Percentiles rank a stretch among this genome's conserved stretches.
phyloP scores from a whole-genome alignment of 1,139 yeast species.

The Taphrina flavorubra region DNA sequence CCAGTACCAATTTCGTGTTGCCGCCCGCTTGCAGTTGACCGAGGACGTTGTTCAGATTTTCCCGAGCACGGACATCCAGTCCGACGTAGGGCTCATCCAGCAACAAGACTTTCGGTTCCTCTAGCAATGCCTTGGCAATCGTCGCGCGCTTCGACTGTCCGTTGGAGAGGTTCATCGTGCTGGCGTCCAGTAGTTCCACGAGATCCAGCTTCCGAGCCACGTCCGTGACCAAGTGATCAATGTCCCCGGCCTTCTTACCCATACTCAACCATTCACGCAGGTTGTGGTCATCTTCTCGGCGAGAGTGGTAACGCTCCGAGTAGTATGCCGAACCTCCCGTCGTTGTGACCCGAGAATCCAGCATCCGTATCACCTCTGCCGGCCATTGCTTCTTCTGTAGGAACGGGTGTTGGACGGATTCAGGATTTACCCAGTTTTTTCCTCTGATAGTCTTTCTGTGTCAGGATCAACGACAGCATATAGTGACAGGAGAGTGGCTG shows the following conservation, averaged over 20 bases:
- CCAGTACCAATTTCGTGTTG: conserved; percentile 63
- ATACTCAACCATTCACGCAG: conserved; percentile 63
- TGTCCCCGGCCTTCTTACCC: not conserved
- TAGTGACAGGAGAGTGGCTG: not conserved
- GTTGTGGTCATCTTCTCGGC: conserved; percentile 79
- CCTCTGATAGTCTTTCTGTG: conserved; percentile 25
- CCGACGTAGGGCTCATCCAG: conserved; percentile 91
- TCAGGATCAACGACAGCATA: conserved; percentile 2
- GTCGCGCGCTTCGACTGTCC: conserved; percentile 93
- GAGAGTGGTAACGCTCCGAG: conserved; percentile 86
- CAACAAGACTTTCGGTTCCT: conserved; percentile 67
- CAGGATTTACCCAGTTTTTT: conserved; percentile 11
- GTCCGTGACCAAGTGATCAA: conserved; percentile 46
- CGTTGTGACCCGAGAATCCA: conserved; percentile 67
- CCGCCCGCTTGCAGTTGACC: conserved; percentile 48
- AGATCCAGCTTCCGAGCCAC: conserved; percentile 58
- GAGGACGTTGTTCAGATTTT: conserved; percentile 63
- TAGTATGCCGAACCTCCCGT: conserved; percentile 66
- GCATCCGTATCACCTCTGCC: conserved; percentile 57
- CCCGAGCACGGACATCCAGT: conserved; percentile 75
- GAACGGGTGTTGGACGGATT: conserved; percentile 68
- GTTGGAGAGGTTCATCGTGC: conserved; percentile 87
- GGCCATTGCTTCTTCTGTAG: conserved; percentile 56
- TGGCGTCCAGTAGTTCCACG: conserved; percentile 61
- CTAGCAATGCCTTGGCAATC: conserved; percentile 73